Conservation (phyloP, 371 early-diverging fungal genomes). For the Mucor lusitanicus region DNA sequence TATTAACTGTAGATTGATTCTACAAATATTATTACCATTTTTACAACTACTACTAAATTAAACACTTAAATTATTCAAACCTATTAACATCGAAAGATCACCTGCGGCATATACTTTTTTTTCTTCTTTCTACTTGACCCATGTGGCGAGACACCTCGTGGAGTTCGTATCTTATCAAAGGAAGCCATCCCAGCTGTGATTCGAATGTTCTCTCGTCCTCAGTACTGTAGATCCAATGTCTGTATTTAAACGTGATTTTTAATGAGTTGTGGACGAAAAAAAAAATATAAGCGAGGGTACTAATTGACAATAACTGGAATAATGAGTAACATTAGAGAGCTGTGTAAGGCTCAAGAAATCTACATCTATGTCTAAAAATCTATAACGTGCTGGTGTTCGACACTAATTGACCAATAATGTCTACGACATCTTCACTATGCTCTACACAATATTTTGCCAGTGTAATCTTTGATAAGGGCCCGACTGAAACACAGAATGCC, state of each 20-base stretch:
- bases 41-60: not conserved
- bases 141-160: not conserved
- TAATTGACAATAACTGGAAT: not conserved
- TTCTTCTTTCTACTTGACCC: too few relatives aligned
- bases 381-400: constrained; percentile 18
- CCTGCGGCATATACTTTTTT: too few relatives aligned
- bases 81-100: not conserved
- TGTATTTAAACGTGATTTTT: not conserved
- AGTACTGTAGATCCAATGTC: not conserved
- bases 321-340: not conserved
- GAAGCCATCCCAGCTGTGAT: not conserved
- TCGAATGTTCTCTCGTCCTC: too few relatives aligned
- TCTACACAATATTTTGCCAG: constrained; percentile 35
- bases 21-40: not conserved
- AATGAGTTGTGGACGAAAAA: not conserved
- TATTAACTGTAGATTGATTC: not conserved
- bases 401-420: constrained; percentile 26
- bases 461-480: constrained; percentile 38
- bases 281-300: not conserved
- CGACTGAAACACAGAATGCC: constrained; percentile 38
- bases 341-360: not conserved
- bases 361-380: not conserved
- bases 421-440: constrained; percentile 39
- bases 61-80: not conserved
- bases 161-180: too few relatives aligned